These are phyloP conservation scores for Gamarada debralockiae DNA, from an alignment of 495 filamentous ascomycete species.

Conservation along the genomic window DNA sequence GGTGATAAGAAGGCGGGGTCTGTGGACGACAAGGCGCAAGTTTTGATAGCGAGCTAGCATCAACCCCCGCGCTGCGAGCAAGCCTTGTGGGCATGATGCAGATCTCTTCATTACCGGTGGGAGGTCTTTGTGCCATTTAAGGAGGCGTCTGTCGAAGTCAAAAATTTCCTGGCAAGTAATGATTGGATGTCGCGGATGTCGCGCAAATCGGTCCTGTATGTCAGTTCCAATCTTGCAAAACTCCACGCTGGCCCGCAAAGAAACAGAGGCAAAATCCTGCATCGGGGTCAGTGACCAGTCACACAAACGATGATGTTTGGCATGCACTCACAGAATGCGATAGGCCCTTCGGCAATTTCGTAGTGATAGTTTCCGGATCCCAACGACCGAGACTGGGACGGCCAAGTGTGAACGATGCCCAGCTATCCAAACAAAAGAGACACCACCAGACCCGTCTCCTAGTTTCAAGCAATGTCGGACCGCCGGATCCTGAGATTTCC, in stretches of 20 bases:
- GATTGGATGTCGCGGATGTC: constrained; percentile 60
- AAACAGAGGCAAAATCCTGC: constrained; percentile 53
- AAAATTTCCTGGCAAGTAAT: constrained; percentile 60
- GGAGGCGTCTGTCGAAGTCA: constrained; percentile 63
- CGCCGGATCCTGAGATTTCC: constrained; percentile 42
- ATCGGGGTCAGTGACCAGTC: constrained; percentile 49
- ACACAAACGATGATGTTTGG: too few species aligned
- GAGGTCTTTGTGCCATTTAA: constrained; percentile 68
- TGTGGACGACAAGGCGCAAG: constrained; percentile 72
- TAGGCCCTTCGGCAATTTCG: constrained; percentile 51
- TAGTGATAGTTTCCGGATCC: constrained; percentile 65
- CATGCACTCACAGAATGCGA: constrained; percentile 18
- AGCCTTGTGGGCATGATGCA: constrained; percentile 64
- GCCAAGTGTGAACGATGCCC: constrained; percentile 73
- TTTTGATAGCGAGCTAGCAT: constrained; percentile 86
- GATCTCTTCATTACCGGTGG: constrained; percentile 66
- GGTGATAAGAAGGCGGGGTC: constrained; percentile 66
- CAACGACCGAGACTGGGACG: constrained; percentile 72
- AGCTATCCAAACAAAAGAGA: constrained; percentile 75
- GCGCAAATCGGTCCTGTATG: constrained; percentile 72
- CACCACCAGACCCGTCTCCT: constrained; percentile 77
- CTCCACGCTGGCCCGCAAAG: constrained; percentile 71
- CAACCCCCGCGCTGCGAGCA: constrained; percentile 64
- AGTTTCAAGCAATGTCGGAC: constrained; percentile 54
- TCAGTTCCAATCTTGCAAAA: constrained; percentile 77